Evolutionary conservation across 2,329 filamentous ascomycete genomes (phyloP).

Genomic region (Aureobasidium pullulans): DNA sequence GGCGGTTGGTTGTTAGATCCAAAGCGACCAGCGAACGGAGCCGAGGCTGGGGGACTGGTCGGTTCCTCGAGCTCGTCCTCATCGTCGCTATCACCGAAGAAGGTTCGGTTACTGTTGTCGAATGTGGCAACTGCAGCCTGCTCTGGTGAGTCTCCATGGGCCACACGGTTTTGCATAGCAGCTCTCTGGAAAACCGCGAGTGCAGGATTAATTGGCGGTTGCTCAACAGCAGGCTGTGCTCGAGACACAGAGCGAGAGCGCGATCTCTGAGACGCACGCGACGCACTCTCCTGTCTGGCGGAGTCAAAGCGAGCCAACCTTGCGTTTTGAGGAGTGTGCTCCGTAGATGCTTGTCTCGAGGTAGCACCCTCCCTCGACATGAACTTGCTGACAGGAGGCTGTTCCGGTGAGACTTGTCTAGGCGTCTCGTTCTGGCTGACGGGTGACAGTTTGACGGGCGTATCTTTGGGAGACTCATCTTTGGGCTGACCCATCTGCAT

Average conservation of each 20-base stretch:
- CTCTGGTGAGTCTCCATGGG: conserved; percentile 6
- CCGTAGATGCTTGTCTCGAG: neutral
- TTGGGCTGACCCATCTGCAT: conserved; percentile 62
- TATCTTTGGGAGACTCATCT: conserved; percentile 5
- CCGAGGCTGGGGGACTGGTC: neutral
- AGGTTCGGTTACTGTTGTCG: conserved; percentile 28
- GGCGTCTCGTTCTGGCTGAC: neutral
- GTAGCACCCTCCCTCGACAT: neutral
- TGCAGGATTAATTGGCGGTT: conserved; percentile 19
- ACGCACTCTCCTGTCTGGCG: conserved; percentile 9
- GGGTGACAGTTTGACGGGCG: neutral
- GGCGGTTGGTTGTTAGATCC: conserved; percentile 25
- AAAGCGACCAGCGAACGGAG: conserved; percentile 23
- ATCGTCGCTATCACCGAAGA: conserved; percentile 33
- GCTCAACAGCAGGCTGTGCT: neutral
- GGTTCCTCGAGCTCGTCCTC: conserved; percentile 30
- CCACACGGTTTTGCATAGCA: conserved; percentile 31
- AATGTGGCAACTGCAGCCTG: neutral
- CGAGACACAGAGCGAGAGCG: conserved; percentile 7
- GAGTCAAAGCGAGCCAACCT: conserved; percentile 16
- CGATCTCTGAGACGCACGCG: conserved; percentile 10
- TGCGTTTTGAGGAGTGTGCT: conserved; percentile 7
- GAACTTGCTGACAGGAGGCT: neutral
- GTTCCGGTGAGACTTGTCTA: neutral
- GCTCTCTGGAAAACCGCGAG: conserved; percentile 42